phyloP scores from a whole-genome alignment of 768 basidiomycete species.

The Leccinum imitatum region DNA sequence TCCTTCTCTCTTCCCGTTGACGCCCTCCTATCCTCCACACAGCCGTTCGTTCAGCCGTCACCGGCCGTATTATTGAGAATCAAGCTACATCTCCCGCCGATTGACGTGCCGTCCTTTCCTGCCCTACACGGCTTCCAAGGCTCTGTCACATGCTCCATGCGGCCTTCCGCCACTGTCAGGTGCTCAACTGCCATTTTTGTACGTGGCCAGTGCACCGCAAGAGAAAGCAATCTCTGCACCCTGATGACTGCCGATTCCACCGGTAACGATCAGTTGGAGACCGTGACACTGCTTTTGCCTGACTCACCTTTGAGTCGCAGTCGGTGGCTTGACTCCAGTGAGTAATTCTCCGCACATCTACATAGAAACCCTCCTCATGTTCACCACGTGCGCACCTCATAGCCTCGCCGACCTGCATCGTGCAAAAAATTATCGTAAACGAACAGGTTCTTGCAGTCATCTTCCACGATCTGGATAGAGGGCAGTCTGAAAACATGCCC shows the following conservation, averaged over 20 bases:
- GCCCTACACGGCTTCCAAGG: slow-evolving; percentile 65
- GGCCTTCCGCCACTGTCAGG: slow-evolving; percentile 55
- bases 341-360: slow-evolving; percentile 31
- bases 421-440: slow-evolving; percentile 71
- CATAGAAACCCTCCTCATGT: slow-evolving; percentile 21
- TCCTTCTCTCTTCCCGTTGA: slow-evolving; percentile 61
- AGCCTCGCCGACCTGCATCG: slow-evolving; percentile 57
- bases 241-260: slow-evolving; percentile 44
- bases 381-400: slow-evolving; percentile 30
- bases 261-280: slow-evolving; percentile 45
- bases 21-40: slow-evolving; percentile 42
- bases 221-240: slow-evolving; percentile 48
- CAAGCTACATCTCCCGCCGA: slow-evolving; percentile 54
- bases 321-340: slow-evolving; percentile 69
- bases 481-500: slow-evolving; percentile 48
- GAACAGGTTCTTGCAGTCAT: slow-evolving; percentile 60
- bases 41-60: slow-evolving; percentile 35
- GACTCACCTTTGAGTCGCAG: slow-evolving; percentile 66
- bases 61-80: slow-evolving; percentile 53
- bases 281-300: slow-evolving; percentile 57
- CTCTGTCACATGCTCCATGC: slow-evolving; percentile 50
- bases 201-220: slow-evolving; percentile 48
- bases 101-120: slow-evolving; percentile 51
- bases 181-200: slow-evolving; percentile 63
- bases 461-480: slow-evolving; percentile 68